phyloP scores from a whole-genome alignment of 1,284 basidiomycete genomes.

The Cryptococcus hybrid region DNA sequence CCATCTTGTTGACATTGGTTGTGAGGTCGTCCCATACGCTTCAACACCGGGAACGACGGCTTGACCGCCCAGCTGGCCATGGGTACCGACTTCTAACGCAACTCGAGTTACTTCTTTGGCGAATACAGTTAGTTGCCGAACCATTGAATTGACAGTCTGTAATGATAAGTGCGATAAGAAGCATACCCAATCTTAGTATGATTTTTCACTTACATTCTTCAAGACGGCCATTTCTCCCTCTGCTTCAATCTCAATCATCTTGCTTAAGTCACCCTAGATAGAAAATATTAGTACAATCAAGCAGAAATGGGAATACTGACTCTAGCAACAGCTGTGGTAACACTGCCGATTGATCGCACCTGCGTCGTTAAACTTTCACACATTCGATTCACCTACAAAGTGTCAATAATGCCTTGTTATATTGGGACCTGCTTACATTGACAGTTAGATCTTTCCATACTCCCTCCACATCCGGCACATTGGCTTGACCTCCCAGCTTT shows the following conservation, averaged over 20 bases:
- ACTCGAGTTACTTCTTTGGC: conserved; percentile 94
- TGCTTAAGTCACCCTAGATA: conserved; percentile 52
- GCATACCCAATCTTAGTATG: not conserved
- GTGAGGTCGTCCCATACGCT: conserved; percentile 91
- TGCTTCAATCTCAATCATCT: conserved; percentile 64
- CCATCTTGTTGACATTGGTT: conserved; percentile 88
- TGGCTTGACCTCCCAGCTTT: conserved; percentile 82
- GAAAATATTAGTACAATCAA: too few species aligned
- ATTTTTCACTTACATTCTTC: conserved; percentile 57
- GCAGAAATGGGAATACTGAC: conserved; percentile 18
- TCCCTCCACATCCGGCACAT: conserved; percentile 91
- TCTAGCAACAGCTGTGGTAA: conserved; percentile 84
- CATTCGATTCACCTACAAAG: conserved; percentile 78
- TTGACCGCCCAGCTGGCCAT: conserved; percentile 90
- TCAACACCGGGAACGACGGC: conserved; percentile 89
- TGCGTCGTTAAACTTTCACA: conserved; percentile 90
- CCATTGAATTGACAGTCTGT: conserved; percentile 63
- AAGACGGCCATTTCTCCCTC: conserved; percentile 88
- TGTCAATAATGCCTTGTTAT: not conserved
- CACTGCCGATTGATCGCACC: conserved; percentile 86
- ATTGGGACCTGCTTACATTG: conserved; percentile 61
- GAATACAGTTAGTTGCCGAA: conserved; percentile 84
- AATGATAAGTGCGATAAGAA: not conserved
- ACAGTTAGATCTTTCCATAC: conserved; percentile 90
- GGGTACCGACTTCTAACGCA: conserved; percentile 85